phyloP scores from a whole-genome alignment of 208 protist genomes.

The Trypanosoma vivax region DNA sequence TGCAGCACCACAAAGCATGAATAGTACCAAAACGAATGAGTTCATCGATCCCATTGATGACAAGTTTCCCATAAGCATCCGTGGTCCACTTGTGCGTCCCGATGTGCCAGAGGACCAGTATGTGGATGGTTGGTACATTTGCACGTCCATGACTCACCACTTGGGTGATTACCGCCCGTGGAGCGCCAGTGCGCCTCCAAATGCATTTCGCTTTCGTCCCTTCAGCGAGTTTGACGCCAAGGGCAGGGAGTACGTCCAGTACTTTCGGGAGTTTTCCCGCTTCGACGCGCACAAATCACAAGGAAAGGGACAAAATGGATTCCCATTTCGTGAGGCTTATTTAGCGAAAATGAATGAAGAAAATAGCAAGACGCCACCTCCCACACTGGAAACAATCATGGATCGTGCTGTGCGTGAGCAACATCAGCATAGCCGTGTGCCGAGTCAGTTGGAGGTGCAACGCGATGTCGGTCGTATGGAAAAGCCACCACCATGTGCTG shows the following conservation, averaged over 20 bases:
- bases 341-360: slow-evolving; percentile 66
- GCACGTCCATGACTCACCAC: slow-evolving; percentile 85
- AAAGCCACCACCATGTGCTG: slow-evolving; percentile 53
- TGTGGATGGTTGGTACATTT: slow-evolving; percentile 88
- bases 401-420: slow-evolving; percentile 49
- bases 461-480: slow-evolving; percentile 74
- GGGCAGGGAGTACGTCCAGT: slow-evolving; percentile 74
- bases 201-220: slow-evolving; percentile 80
- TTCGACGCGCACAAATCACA: slow-evolving; percentile 35
- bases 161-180: slow-evolving; percentile 81
- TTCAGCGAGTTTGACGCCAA: slow-evolving; percentile 85
- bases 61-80: slow-evolving; percentile 81
- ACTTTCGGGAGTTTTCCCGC: slow-evolving; percentile 51
- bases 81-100: slow-evolving; percentile 65
- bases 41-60: slow-evolving; percentile 89
- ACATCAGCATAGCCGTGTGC: slow-evolving; percentile 35
- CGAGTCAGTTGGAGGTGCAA: slow-evolving; percentile 69
- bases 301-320: slow-evolving; percentile 62
- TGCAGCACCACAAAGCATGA: slow-evolving; percentile 87
- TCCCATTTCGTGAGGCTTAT: slow-evolving; percentile 81
- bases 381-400: slow-evolving; percentile 65
- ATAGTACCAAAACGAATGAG: slow-evolving; percentile 85
- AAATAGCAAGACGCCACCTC: slow-evolving; percentile 19
- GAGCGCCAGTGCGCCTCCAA: slow-evolving; percentile 70
- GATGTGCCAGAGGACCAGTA: slow-evolving; percentile 86